Percentiles rank a stretch among this genome's conserved stretches.
These are phyloP conservation scores for Myxozyma neglecta DNA, from an alignment of 805 yeast species.

Conservation along the genomic window DNA sequence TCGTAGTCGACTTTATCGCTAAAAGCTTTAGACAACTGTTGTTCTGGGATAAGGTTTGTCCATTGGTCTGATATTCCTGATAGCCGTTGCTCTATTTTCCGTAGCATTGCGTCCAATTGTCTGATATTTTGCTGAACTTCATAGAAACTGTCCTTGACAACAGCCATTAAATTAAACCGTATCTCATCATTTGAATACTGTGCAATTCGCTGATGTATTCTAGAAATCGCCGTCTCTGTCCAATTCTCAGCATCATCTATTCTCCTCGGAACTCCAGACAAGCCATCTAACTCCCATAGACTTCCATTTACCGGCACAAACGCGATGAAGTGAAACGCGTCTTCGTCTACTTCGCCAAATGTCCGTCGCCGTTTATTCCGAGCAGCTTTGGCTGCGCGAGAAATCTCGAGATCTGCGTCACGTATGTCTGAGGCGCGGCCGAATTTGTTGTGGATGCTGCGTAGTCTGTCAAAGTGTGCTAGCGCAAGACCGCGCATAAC, in stretches of 20 bases:
- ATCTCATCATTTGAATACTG: conserved; percentile 19
- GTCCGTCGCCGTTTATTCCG: background rate
- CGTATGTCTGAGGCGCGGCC: conserved; percentile 18
- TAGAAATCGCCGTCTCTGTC: conserved; percentile 8
- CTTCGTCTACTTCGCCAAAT: conserved; percentile 36
- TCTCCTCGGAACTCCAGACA: conserved; percentile 4
- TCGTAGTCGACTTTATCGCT: background rate
- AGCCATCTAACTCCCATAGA: conserved; percentile 56
- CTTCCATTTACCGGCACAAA: conserved; percentile 48
- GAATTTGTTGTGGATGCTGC: conserved; percentile 19
- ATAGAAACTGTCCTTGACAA: conserved; percentile 8
- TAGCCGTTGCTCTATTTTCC: background rate
- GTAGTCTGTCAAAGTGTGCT: conserved; percentile 16
- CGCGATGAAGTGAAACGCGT: conserved; percentile 60
- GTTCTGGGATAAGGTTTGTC: background rate
- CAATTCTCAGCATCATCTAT: conserved; percentile 6
- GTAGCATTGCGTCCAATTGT: background rate
- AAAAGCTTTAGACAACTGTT: background rate
- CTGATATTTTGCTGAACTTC: background rate
- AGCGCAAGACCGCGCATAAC: conserved; percentile 23
- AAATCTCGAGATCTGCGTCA: conserved; percentile 9
- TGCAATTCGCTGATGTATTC: conserved; percentile 11
- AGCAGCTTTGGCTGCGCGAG: background rate
- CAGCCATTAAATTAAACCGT: conserved; percentile 26
- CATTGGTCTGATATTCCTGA: background rate